phyloP scores from a whole-genome alignment of 306 rosid species.

The Trifolium fragiferum region DNA sequence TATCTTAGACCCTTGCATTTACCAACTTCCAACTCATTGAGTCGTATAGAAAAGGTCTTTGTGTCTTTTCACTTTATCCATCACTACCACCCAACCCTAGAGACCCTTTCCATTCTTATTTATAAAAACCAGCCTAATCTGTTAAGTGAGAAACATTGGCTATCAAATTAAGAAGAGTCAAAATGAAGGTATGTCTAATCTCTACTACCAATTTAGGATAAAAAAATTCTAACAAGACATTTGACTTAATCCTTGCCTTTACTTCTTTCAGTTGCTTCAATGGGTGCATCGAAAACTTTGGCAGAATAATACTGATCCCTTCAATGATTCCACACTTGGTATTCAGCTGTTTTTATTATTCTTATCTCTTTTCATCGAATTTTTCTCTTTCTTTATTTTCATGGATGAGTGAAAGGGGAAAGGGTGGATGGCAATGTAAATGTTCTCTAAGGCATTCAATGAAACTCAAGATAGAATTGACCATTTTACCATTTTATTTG shows the following conservation, averaged over 20 bases:
- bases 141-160: constrained; percentile 44
- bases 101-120: constrained; percentile 43
- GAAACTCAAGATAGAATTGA: no score
- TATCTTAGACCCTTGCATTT: constrained; percentile 59
- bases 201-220: constrained; percentile 29
- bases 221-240: constrained; percentile 41
- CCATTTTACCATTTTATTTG: not conserved
- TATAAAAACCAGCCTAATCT: constrained; percentile 47
- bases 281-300: constrained; percentile 86
- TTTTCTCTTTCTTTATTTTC: constrained; percentile 29
- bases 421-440: constrained; percentile 1
- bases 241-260: constrained; percentile 44
- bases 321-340: constrained; percentile 77
- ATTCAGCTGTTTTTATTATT: constrained; percentile 45
- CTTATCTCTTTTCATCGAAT: constrained; percentile 35
- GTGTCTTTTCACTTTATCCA: constrained; percentile 47
- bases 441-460: constrained; percentile 31
- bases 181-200: constrained; percentile 80
- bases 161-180: constrained; percentile 52
- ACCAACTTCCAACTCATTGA: constrained; percentile 58
- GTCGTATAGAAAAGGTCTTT: constrained; percentile 44
- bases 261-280: constrained; percentile 75
- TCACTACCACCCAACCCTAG: constrained; percentile 41
- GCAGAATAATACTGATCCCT: constrained; percentile 62
- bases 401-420: constrained; percentile 6